Evolutionary conservation across 148 eudicot genomes (phyloP).

Genomic region (Spergularia bocconei): DNA sequence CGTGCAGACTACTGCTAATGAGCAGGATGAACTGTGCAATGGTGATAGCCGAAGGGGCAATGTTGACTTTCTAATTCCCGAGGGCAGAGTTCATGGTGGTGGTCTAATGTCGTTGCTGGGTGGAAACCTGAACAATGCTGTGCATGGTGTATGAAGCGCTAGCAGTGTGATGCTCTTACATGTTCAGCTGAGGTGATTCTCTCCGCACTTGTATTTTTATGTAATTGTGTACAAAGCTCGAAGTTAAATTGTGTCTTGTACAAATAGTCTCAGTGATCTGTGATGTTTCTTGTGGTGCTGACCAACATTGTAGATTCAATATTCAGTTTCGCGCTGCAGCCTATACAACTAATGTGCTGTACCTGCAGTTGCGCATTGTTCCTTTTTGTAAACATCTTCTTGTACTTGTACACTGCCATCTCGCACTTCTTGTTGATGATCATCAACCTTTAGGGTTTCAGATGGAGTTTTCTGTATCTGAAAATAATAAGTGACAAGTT

Average conservation of each 20-base stretch:
- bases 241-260: constrained; percentile 19
- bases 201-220: constrained; percentile 17
- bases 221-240: constrained; percentile 38
- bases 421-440: constrained; percentile 10
- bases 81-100: constrained; percentile 95
- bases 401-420: constrained; percentile 1
- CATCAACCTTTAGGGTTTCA: constrained; percentile 2
- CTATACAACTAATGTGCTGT: constrained; percentile 9
- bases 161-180: neutral
- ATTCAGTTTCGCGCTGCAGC: constrained; percentile 15
- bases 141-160: constrained; percentile 40
- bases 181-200: constrained; percentile 4
- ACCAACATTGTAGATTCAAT: neutral
- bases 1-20: constrained; percentile 29
- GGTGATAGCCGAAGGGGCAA: constrained; percentile 21
- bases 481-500: too few relatives aligned
- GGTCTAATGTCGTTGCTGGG: constrained; percentile 77
- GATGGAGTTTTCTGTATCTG: too few relatives aligned
- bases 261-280: constrained; percentile 22
- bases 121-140: constrained; percentile 58
- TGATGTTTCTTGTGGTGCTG: constrained; percentile 11
- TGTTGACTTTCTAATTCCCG: constrained; percentile 44
- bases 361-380: constrained; percentile 1
- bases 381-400: neutral
- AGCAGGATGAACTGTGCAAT: constrained; percentile 27